Conservation (phyloP, 2,329 filamentous ascomycete genomes). For the Aspergillus pseudonomiae region DNA sequence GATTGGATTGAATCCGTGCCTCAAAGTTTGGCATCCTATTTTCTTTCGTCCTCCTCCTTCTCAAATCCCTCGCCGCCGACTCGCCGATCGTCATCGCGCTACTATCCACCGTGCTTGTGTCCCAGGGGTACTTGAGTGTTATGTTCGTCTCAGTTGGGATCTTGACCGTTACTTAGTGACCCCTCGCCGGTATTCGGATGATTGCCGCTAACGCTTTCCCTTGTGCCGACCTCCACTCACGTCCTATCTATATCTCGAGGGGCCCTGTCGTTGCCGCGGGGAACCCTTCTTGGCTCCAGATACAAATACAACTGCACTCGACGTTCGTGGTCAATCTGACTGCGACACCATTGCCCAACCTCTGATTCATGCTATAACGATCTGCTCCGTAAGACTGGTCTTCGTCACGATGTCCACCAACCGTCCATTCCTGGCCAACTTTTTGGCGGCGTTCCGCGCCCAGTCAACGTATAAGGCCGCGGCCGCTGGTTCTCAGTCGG, state of each 20-base stretch:
- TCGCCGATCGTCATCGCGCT: background rate
- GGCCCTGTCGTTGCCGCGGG: background rate
- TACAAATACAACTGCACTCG: background rate
- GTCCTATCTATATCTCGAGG: background rate
- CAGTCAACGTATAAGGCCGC: constrained; percentile 64
- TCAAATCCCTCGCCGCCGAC: background rate
- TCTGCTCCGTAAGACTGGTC: background rate
- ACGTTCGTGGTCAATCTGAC: background rate
- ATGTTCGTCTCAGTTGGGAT: background rate
- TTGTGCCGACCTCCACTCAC: background rate
- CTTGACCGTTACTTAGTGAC: background rate
- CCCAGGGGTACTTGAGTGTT: background rate
- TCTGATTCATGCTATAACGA: background rate
- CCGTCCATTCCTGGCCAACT: constrained; percentile 67
- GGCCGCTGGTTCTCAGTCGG: constrained; percentile 37
- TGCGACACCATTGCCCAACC: background rate
- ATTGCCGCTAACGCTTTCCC: background rate
- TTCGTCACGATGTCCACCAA: constrained; percentile 62
- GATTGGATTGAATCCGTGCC: background rate
- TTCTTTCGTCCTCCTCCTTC: constrained; percentile 7
- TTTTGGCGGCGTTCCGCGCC: constrained; percentile 68
- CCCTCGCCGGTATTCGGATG: background rate
- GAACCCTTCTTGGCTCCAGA: background rate
- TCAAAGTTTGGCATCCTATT: constrained; percentile 5
- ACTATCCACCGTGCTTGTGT: background rate